phyloP scores from a whole-genome alignment of 73 alveolate genomes.

The Stentor coeruleus region DNA sequence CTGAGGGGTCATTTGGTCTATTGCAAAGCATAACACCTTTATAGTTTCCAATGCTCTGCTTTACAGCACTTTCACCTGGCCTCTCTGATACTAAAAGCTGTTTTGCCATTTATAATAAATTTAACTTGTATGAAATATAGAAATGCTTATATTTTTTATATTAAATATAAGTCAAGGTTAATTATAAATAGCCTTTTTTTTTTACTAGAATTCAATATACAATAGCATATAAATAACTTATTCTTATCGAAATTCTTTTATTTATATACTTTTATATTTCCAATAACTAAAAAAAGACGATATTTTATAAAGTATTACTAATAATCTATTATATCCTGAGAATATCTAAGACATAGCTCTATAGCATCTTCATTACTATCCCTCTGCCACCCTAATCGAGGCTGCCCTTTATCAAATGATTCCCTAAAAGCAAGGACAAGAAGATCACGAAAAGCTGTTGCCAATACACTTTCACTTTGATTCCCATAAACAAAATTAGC shows the following conservation, averaged over 20 bases:
- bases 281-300: too few species aligned
- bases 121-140: background rate
- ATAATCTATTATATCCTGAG: background rate
- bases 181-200: too few species aligned
- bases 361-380: background rate
- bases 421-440: slow-evolving; percentile 7
- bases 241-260: too few species aligned
- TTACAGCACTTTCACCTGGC: slow-evolving; percentile 32
- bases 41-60: slow-evolving; percentile 72
- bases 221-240: too few species aligned
- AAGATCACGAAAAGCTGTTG: slow-evolving; percentile 31
- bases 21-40: slow-evolving; percentile 94
- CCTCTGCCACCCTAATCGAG: background rate
- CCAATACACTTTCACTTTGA: background rate
- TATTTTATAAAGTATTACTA: too few species aligned
- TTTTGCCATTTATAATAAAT: background rate
- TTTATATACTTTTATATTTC: too few species aligned
- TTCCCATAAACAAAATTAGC: slow-evolving; percentile 50
- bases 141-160: too few species aligned
- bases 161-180: too few species aligned
- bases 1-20: slow-evolving; percentile 74
- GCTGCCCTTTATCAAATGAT: slow-evolving; percentile 12
- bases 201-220: too few species aligned
- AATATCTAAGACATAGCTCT: background rate
- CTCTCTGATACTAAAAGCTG: background rate